Percentiles rank a stretch among this genome's conserved stretches.
These are phyloP conservation scores for Aspergillus proliferans DNA, from an alignment of 2,329 filamentous ascomycete species.

Conservation along the genomic window DNA sequence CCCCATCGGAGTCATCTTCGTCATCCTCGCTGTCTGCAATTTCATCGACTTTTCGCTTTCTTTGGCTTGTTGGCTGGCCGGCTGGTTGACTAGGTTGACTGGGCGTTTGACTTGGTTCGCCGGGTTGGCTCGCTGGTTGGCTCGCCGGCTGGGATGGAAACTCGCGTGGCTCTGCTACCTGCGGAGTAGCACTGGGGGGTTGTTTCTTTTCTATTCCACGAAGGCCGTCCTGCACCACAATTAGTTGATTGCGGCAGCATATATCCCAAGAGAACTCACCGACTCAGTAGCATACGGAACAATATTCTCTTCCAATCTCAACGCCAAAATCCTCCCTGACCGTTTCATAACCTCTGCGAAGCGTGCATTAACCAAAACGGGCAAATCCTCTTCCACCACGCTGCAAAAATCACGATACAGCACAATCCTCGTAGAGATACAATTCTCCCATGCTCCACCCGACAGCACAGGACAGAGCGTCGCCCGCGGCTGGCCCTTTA, in stretches of 20 bases:
- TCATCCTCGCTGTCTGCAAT: slow-evolving; percentile 42
- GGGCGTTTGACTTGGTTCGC: too few species aligned
- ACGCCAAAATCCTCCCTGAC: slow-evolving; percentile 44
- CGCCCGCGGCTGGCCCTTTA: slow-evolving; percentile 60
- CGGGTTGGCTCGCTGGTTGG: slow-evolving; percentile 11
- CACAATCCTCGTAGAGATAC: slow-evolving; percentile 65
- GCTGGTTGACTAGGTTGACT: too few species aligned
- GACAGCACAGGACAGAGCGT: slow-evolving; percentile 69
- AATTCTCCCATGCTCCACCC: slow-evolving; percentile 72
- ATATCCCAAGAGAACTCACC: slow-evolving; percentile 17
- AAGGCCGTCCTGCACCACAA: slow-evolving; percentile 10
- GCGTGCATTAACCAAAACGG: slow-evolving; percentile 46
- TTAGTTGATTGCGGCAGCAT: not conserved
- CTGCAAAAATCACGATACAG: slow-evolving; percentile 70
- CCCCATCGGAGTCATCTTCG: slow-evolving; percentile 23
- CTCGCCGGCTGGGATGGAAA: slow-evolving; percentile 4
- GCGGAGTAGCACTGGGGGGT: slow-evolving; percentile 2
- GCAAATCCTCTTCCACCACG: slow-evolving; percentile 17
- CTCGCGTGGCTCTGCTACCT: slow-evolving; percentile 4
- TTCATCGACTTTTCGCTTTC: slow-evolving; percentile 41
- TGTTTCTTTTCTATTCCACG: slow-evolving; percentile 6
- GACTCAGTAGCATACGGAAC: slow-evolving; percentile 36
- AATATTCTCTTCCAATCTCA: slow-evolving; percentile 24
- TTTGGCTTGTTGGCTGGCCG: slow-evolving; percentile 10
- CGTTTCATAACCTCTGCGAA: slow-evolving; percentile 62